Base-by-base conservation (phyloP, 139 green algal species). In the Spirogloea muscicola region DNA sequence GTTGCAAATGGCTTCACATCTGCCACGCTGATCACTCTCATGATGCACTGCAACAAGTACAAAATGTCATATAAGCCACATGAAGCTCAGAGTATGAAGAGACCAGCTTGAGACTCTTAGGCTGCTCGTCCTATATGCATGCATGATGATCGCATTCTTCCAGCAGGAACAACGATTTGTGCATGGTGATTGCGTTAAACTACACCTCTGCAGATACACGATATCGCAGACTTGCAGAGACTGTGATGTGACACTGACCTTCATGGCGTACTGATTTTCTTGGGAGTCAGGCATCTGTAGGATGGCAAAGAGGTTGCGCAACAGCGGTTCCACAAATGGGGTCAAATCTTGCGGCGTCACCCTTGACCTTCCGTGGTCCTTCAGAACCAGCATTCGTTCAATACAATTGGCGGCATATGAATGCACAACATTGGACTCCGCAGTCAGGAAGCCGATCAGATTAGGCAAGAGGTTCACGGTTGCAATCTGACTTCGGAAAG, bases 401-500 rank as follows among this genome's bases (percentile, higher is more conserved):
- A 98, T 78, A 25, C 78, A 82, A 43, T 90, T 91, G 25, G 95
- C 95, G 2, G 95, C 93, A 82, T 99, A 98, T 10, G 85, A 91
- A 87, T 99, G 95, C 66, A 98, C 92, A 25, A 99, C 94, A 46
- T 94, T 94, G 36, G 81, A 82, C 41, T 93, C 81, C 21, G 71
- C 57, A 16, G 49, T 76, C 36, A 97, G 83, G 29, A 93, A 74
- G 2, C 43, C 16, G 33, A 92, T 83, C 33, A 96, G 68, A 10
- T 48, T 41, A 2, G 89, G 88, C 51, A 97, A 85, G 7, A 90
- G 59, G 3, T 74, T 75, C 46, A 95, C n/a, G n/a, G 91, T 92
- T 34, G 92, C 88, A 1, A 97, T 66, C 72, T 80, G 74, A 31
- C 37, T 18, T 29, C 85, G 76, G 80, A 99, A 98, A 5, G 88